Percentiles rank a stretch among this genome's conserved stretches.
phyloP scores from a whole-genome alignment of 2,329 filamentous ascomycete genomes.

The Cercospora zeina region DNA sequence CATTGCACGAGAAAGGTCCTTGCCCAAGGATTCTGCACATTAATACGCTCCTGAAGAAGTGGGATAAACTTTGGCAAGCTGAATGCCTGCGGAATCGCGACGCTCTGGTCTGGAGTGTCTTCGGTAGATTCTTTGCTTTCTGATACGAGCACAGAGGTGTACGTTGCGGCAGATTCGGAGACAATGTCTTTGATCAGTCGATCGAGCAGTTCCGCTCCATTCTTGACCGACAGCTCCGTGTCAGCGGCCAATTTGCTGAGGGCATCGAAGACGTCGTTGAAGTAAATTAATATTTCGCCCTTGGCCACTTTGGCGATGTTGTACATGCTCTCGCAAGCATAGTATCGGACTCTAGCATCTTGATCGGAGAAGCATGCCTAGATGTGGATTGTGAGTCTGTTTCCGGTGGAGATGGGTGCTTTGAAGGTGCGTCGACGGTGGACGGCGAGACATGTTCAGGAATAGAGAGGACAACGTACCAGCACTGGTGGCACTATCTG shows the following conservation, averaged over 20 bases:
- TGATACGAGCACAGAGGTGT: constrained; percentile 77
- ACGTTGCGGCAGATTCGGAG: constrained; percentile 89
- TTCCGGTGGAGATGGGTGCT: background rate
- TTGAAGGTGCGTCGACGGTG: background rate
- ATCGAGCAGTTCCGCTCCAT: constrained; percentile 92
- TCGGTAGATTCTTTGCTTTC: constrained; percentile 50
- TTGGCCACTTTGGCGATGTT: constrained; percentile 99
- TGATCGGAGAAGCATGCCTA: constrained; percentile 92
- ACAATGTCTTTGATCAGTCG: constrained; percentile 95
- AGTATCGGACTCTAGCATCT: constrained; percentile 95
- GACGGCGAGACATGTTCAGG: background rate
- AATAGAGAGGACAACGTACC: background rate
- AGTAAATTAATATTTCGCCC: constrained; percentile 93
- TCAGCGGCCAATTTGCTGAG: constrained; percentile 96
- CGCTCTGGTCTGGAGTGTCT: constrained; percentile 40
- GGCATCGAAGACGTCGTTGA: constrained; percentile 97
- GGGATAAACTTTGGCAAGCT: constrained; percentile 90
- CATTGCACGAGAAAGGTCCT: constrained; percentile 93
- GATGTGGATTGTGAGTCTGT: background rate
- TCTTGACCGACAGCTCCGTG: constrained; percentile 95
- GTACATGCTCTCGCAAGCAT: constrained; percentile 99
- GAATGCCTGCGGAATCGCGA: constrained; percentile 78
- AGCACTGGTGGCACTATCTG: constrained; percentile 95
- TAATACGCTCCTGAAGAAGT: constrained; percentile 87
- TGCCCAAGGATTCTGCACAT: constrained; percentile 91